phyloP scores from a whole-genome alignment of 768 basidiomycete genomes.

The Podaxis carcinomalis region DNA sequence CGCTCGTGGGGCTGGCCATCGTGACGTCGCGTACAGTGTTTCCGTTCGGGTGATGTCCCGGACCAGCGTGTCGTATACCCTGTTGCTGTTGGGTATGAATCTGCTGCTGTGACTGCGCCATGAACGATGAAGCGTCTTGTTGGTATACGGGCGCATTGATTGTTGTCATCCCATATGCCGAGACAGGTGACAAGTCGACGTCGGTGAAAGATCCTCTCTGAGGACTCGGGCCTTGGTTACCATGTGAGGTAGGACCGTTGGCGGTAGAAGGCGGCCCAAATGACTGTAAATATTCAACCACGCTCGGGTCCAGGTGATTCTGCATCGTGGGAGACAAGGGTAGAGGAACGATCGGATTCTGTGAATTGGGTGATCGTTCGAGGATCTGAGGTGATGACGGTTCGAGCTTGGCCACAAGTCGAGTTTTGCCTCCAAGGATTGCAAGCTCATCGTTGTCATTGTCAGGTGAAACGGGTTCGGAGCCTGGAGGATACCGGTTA shows the following conservation, averaged over 20 bases:
- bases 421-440: slow-evolving; percentile 61
- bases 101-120: slow-evolving; percentile 26
- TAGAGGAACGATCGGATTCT: slow-evolving; percentile 69
- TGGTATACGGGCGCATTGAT: slow-evolving; percentile 30
- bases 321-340: slow-evolving; percentile 51
- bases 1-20: slow-evolving; percentile 7
- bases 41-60: slow-evolving; percentile 1
- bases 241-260: slow-evolving; percentile 9
- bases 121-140: slow-evolving; percentile 28
- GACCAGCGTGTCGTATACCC: slow-evolving; percentile 7
- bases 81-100: slow-evolving; percentile 24
- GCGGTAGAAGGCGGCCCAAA: slow-evolving; percentile 32
- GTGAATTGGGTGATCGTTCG: slow-evolving; percentile 67
- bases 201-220: slow-evolving; percentile 25
- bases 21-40: slow-evolving; percentile 5
- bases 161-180: slow-evolving; percentile 43
- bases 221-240: slow-evolving; percentile 6
- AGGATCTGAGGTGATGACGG: slow-evolving; percentile 49
- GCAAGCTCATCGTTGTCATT: slow-evolving; percentile 62
- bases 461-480: slow-evolving; percentile 37
- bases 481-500: slow-evolving; percentile 29
- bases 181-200: slow-evolving; percentile 37
- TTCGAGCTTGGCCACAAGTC: slow-evolving; percentile 60
- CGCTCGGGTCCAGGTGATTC: slow-evolving; percentile 53
- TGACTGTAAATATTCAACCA: slow-evolving; percentile 65